Base-by-base conservation (phyloP, 306 rosid species). In the Styphnolobium japonicum region DNA sequence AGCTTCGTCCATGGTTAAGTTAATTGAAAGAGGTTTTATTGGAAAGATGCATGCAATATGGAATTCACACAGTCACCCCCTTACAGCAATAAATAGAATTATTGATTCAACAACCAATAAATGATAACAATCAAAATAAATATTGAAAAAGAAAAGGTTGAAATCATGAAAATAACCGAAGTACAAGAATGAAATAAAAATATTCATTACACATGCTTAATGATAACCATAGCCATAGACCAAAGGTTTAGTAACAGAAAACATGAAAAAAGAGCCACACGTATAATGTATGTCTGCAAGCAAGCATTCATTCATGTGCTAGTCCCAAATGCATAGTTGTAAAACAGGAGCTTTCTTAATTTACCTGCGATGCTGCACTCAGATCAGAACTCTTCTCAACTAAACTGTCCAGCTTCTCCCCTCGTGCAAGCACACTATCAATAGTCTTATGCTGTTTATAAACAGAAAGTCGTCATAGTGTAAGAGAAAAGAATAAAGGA, bases 341-440 rank as follows among this genome's bases (percentile, higher is more conserved):
- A 81, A 56, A 48, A 80, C 39, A 34, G 49, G 40, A 49, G 53
- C 43, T 49, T 64, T 31, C 23, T 56, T 55, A 52, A 36, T 63
- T 22, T 82, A 96, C 99, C 98, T 96, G 99, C 4, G 98, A 96
- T 27, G 99, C 90, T 46, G 96, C 90, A 89, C 99, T 96, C 78
- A 96, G 96, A 88, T 96, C 99, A 48, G 99, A 96, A 87, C 99
- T 96, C 93, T 96, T 96, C 84, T 91, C 98, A 31, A 96, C 99
- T 82, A 93, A 90, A 81, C 99, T 96, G 88, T 96, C 99, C 89
- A 96, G 87, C 80, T 37, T 93, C 89, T 96, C 99, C 67, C 99
- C 99, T 67, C 98, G 91, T 62, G 86, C 98, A 87, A 96, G 98
- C 65, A 96, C 99, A 22, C 99, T 93, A 80, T 96, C 99, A 83